A percentile compares a stretch with the other conserved stretches of the same genome.
Evolutionary conservation across 371 early-diverging fungal species (phyloP).

Genomic region (Mucor plumbeus): DNA sequence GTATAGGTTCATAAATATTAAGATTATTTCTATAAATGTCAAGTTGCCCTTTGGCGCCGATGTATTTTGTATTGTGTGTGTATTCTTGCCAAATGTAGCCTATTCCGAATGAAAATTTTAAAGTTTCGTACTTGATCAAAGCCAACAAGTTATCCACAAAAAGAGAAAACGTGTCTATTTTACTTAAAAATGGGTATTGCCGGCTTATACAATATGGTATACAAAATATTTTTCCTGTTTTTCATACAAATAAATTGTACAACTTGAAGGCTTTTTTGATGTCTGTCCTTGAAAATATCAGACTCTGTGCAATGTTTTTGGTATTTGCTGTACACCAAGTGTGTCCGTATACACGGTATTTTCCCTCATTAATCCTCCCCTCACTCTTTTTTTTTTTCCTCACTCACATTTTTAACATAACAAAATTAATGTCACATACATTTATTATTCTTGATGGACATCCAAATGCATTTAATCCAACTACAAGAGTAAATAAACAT

Average conservation of each 20-base stretch:
- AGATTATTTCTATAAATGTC: background rate
- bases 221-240: background rate
- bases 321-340: no score
- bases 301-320: no score
- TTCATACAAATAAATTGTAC: background rate
- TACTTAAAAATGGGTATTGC: constrained; percentile 1
- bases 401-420: background rate
- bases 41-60: background rate
- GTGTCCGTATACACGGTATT: background rate
- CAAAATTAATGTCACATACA: constrained; percentile 27
- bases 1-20: background rate
- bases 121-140: background rate
- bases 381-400: background rate
- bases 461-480: constrained; percentile 23
- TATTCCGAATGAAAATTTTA: background rate
- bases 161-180: constrained; percentile 6
- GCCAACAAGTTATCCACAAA: background rate
- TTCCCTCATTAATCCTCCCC: background rate
- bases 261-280: background rate
- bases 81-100: constrained; percentile 1
- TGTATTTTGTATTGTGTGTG: background rate
- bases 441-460: constrained; percentile 35
- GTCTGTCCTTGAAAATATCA: constrained; percentile 1
- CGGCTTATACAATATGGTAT: background rate
- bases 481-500: background rate